Base-by-base conservation (phyloP, 2,329 filamentous ascomycete genomes). In the Neopestalotiopsis sp. region DNA sequence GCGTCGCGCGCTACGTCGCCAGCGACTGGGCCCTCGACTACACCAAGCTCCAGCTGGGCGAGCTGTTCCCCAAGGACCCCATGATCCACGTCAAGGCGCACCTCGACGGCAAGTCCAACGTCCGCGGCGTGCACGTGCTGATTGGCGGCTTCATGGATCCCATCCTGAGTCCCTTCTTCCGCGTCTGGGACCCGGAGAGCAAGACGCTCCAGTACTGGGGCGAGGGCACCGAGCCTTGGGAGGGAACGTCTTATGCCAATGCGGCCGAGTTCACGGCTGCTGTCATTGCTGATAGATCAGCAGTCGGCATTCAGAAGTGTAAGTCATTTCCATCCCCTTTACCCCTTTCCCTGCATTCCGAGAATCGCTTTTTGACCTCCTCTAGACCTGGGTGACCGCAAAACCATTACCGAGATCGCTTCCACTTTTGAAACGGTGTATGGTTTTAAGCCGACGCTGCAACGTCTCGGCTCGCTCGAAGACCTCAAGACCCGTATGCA, bases 11-110 rank as follows among this genome's bases (percentile, higher is more conserved):
- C n/a, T 58, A 58, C 28, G 28, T 58, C 56, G 56, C 56, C 28
- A 58, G 56, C 56, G 56, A 58, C 56, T 58, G 56, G 56, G 28
- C 20, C n/a, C n/a, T 58, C 56, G 56, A 58, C 56, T 58, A 58
- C 56, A 58, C 56, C 28, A 24, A 30, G 28, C 28, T 58, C 12
- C 56, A 58, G 56, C 56, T 58, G 28, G 56, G 56, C 20, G 56
- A 58, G n/a, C 28, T 58, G 1, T 58, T 58, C 28, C 56, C 56
- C 28, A 58, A 58, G 28, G 56, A 58, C 56, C 56, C 56, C 4
- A 58, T 58, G 56, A 24, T 58, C 20, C 56, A 58, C 28, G 56
- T 58, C 13, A 58, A 58, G 14, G 56, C 56, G n/a, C 28, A 58
- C 56, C 20, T 58, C 56, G 56, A 58, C 7, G 28, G 20, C 28